Conservation (phyloP, 164 flowering plant genomes). For the Taxillus chinensis region DNA sequence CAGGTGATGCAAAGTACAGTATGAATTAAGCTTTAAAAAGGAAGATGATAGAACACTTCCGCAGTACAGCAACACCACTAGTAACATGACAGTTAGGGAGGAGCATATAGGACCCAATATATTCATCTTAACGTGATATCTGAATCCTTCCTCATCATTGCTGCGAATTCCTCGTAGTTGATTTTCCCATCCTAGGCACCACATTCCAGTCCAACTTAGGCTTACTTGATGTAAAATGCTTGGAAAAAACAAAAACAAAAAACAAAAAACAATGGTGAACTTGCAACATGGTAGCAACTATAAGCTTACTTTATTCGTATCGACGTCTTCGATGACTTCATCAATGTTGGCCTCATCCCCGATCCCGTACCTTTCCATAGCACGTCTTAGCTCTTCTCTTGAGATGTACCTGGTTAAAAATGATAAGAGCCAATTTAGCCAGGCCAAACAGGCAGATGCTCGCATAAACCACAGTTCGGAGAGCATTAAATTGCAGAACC, state of each 20-base stretch:
- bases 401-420: conserved; percentile 53
- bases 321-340: conserved; percentile 72
- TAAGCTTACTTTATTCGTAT: conserved; percentile 52
- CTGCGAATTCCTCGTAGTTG: conserved; percentile 70
- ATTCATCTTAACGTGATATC: conserved; percentile 14
- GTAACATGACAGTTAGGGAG: too few relatives aligned
- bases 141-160: conserved; percentile 65
- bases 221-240: background rate
- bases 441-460: background rate
- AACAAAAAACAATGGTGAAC: background rate
- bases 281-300: background rate
- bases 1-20: too few relatives aligned
- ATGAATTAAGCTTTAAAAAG: too few relatives aligned
- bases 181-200: conserved; percentile 67
- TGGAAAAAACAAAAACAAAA: background rate
- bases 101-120: background rate
- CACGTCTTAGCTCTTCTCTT: conserved; percentile 79
- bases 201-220: conserved; percentile 2
- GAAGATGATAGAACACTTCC: too few relatives aligned
- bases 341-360: conserved; percentile 83
- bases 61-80: too few relatives aligned
- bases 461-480: background rate
- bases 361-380: conserved; percentile 67
- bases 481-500: background rate
- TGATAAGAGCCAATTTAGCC: background rate